Conservation (phyloP, 805 yeast species). For the Torulaspora franciscae region DNA sequence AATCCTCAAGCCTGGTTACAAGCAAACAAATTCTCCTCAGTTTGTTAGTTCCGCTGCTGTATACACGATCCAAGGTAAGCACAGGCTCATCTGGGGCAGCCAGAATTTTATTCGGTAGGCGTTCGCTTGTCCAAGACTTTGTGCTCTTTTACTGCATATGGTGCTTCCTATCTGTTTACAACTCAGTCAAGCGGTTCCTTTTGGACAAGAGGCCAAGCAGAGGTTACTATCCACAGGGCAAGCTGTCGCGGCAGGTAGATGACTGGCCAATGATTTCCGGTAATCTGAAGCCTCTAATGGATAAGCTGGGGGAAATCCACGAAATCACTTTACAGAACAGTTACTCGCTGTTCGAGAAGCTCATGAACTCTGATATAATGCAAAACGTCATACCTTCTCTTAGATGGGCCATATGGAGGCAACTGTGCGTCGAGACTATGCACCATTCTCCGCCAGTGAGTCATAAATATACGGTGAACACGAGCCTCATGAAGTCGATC, state of each 20-base stretch:
- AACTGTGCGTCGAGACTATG: slow-evolving; percentile 14
- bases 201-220: slow-evolving; percentile 1
- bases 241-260: slow-evolving; percentile 1
- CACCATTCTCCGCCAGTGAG: slow-evolving; percentile 8
- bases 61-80: slow-evolving; percentile 1
- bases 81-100: slow-evolving; percentile 8
- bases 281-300: slow-evolving; percentile 21
- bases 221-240: not conserved
- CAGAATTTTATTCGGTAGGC: slow-evolving; percentile 15
- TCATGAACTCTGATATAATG: slow-evolving; percentile 23
- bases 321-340: slow-evolving; percentile 18
- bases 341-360: slow-evolving; percentile 18
- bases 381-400: slow-evolving; percentile 22
- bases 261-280: slow-evolving; percentile 18
- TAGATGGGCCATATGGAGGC: slow-evolving; percentile 32
- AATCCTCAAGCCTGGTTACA: slow-evolving; percentile 2
- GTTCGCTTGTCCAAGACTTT: slow-evolving; percentile 18
- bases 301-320: slow-evolving; percentile 25
- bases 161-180: slow-evolving; percentile 21
- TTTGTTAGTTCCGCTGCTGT: slow-evolving; percentile 15
- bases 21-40: slow-evolving; percentile 16
- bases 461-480: slow-evolving; percentile 3
- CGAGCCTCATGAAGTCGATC: slow-evolving; percentile 18
- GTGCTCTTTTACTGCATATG: slow-evolving; percentile 17
- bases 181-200: slow-evolving; percentile 5